Conservation (phyloP, 2,329 filamentous ascomycete species). For the Cordyceps fumosorosea region DNA sequence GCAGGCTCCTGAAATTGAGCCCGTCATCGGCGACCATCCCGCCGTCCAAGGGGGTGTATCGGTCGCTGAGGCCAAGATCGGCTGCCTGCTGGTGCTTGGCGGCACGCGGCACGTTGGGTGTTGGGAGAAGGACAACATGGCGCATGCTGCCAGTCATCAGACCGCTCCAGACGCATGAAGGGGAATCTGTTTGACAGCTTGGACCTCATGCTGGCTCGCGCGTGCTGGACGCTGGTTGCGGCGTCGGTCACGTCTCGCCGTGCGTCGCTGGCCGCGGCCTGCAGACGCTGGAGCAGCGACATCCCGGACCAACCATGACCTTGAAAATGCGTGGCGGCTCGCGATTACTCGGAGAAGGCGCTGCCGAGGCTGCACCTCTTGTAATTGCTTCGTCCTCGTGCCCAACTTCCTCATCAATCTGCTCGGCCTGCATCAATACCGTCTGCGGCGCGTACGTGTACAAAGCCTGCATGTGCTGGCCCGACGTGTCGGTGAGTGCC, state of each 20-base stretch:
- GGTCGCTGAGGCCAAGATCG: constrained; percentile 38
- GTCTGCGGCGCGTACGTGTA: not conserved
- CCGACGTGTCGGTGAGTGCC: not conserved
- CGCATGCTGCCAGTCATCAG: constrained; percentile 41
- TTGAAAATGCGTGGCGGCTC: constrained; percentile 34
- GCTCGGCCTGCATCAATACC: constrained; percentile 36
- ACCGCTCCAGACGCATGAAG: constrained; percentile 41
- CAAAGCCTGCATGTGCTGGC: not conserved
- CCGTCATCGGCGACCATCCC: constrained; percentile 32
- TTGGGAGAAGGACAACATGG: constrained; percentile 37
- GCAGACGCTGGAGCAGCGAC: constrained; percentile 40
- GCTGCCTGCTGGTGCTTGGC: constrained; percentile 37
- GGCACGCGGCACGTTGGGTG: constrained; percentile 45
- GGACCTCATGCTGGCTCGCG: constrained; percentile 30
- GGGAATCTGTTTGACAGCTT: constrained; percentile 36
- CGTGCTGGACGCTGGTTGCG: constrained; percentile 48
- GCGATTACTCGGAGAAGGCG: constrained; percentile 40
- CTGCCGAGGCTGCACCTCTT: constrained; percentile 42
- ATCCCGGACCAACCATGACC: constrained; percentile 37
- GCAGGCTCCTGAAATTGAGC: not conserved
- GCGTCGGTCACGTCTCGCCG: constrained; percentile 42
- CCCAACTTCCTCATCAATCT: constrained; percentile 40
- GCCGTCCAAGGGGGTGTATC: constrained; percentile 39
- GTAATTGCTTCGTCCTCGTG: constrained; percentile 35
- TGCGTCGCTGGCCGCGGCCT: constrained; percentile 37